phyloP scores from a whole-genome alignment of 352 stramenopile species.

The Pythium monospermum region DNA sequence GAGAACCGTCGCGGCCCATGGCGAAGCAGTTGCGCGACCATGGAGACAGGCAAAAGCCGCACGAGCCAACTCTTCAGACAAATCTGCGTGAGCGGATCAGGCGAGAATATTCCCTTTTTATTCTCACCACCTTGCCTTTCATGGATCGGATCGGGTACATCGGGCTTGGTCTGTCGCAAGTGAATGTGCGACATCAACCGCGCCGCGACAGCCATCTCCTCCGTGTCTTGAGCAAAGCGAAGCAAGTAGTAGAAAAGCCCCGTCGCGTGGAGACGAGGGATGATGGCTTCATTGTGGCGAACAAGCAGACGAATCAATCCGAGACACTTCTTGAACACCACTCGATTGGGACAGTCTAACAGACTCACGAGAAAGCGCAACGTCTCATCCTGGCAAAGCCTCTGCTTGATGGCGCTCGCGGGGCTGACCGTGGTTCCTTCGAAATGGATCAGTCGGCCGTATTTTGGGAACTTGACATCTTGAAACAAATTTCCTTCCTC shows the following conservation, averaged over 20 bases:
- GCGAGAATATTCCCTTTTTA: conserved; percentile 77
- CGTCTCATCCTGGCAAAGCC: conserved; percentile 69
- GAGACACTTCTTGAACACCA: conserved; percentile 83
- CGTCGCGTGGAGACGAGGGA: conserved; percentile 75
- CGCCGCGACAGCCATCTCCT: conserved; percentile 79
- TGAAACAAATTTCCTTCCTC: conserved; percentile 78
- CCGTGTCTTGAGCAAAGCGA: conserved; percentile 68
- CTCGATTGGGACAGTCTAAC: conserved; percentile 75
- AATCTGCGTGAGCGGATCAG: conserved; percentile 75
- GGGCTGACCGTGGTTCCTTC: conserved; percentile 75
- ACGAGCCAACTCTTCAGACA: conserved; percentile 84
- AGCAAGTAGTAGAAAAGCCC: conserved; percentile 87
- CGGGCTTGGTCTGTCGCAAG: conserved; percentile 66
- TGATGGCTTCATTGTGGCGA: conserved; percentile 80
- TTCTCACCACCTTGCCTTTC: conserved; percentile 75
- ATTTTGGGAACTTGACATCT: conserved; percentile 74
- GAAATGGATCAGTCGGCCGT: conserved; percentile 74
- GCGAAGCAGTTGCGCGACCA: conserved; percentile 79
- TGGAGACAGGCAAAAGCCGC: conserved; percentile 74
- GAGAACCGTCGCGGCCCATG: conserved; percentile 74
- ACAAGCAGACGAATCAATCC: conserved; percentile 78
- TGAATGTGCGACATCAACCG: conserved; percentile 80
- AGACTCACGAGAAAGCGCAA: conserved; percentile 78
- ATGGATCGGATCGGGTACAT: conserved; percentile 51
- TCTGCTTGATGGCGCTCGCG: conserved; percentile 70